phyloP scores from a whole-genome alignment of 371 early-diverging fungal species.

The Mucor racemosus region DNA sequence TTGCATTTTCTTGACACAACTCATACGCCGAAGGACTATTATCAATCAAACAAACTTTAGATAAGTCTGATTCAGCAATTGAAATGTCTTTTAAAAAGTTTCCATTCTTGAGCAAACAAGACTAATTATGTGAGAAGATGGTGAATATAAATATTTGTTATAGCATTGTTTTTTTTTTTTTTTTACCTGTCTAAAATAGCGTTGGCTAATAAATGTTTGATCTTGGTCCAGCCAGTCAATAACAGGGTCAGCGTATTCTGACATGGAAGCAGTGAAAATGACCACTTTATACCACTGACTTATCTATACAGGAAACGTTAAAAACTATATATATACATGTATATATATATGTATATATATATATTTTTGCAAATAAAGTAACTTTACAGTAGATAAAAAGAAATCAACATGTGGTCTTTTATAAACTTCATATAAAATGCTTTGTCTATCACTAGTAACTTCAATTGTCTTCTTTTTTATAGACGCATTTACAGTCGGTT shows the following conservation, averaged over 20 bases:
- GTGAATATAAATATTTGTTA: no score
- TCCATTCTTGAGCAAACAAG: conserved; percentile 75
- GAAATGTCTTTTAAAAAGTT: conserved; percentile 88
- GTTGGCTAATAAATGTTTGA: conserved; percentile 69
- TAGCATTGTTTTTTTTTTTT: no score
- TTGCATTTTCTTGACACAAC: conserved; percentile 83
- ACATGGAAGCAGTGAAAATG: conserved; percentile 97
- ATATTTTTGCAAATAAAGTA: not conserved
- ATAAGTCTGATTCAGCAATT: conserved; percentile 80
- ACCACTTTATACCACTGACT: conserved; percentile 95
- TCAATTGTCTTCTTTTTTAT: conserved; percentile 68
- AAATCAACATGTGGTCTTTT: conserved; percentile 94
- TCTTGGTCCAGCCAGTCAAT: conserved; percentile 91
- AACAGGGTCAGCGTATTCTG: conserved; percentile 97
- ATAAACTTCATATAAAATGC: conserved; percentile 91
- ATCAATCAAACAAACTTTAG: conserved; percentile 88
- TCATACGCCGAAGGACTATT: conserved; percentile 90
- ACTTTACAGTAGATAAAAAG: conserved; percentile 81
- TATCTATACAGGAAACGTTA: conserved; percentile 52
- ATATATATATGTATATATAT: not conserved
- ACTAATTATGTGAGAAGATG: conserved; percentile 34
- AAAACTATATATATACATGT: no score
- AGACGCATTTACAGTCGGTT: conserved; percentile 15
- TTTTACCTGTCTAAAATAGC: conserved; percentile 85
- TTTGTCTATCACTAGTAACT: conserved; percentile 87